Evolutionary conservation across 1,284 basidiomycete species (phyloP).

Genomic region (Ganoderma resinaceum): DNA sequence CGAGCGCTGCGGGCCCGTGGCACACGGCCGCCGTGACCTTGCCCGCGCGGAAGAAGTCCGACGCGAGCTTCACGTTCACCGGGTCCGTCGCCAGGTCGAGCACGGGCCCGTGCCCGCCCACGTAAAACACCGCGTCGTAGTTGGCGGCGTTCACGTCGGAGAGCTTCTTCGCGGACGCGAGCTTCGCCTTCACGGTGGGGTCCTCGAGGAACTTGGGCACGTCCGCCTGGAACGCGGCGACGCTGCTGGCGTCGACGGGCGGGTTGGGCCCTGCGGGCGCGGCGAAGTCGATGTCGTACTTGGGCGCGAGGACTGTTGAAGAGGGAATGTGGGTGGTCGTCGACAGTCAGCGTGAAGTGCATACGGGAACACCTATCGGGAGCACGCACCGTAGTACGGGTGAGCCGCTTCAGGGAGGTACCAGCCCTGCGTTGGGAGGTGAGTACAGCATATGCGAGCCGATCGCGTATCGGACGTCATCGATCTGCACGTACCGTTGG

Average conservation of each 20-base stretch:
- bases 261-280: slow-evolving; percentile 76
- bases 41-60: slow-evolving; percentile 65
- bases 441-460: slow-evolving; percentile 3
- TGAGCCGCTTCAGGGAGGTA: slow-evolving; percentile 82
- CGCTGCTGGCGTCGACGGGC: slow-evolving; percentile 70
- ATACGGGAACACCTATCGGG: neutral
- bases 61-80: slow-evolving; percentile 63
- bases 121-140: slow-evolving; percentile 81
- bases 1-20: slow-evolving; percentile 73
- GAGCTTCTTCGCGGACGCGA: slow-evolving; percentile 68
- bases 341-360: neutral
- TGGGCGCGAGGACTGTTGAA: slow-evolving; percentile 55
- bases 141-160: slow-evolving; percentile 63
- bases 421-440: slow-evolving; percentile 56
- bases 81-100: slow-evolving; percentile 70
- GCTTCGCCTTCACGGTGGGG: slow-evolving; percentile 58
- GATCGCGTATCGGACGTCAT: neutral
- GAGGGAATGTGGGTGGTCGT: neutral
- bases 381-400: slow-evolving; percentile 65
- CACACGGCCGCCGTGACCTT: slow-evolving; percentile 77
- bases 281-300: slow-evolving; percentile 72
- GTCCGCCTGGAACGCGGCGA: slow-evolving; percentile 66
- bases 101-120: slow-evolving; percentile 79
- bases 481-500: slow-evolving; percentile 53
- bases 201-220: slow-evolving; percentile 69